A percentile compares a stretch with the other conserved stretches of the same genome.
phyloP scores from a whole-genome alignment of 179 eudicot species.

The Sideroxylon spinosum region DNA sequence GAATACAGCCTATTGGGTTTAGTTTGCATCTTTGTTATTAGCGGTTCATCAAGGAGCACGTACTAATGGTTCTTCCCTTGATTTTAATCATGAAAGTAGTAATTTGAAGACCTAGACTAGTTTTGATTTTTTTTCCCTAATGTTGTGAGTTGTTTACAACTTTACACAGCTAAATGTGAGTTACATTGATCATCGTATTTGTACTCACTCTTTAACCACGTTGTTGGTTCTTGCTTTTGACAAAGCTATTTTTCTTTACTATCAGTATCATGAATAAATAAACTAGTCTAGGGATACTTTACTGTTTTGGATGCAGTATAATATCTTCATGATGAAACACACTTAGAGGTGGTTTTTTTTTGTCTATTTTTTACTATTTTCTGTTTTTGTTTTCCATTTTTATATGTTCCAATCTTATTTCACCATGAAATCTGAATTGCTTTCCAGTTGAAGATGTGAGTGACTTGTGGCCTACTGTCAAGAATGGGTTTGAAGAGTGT shows the following conservation, averaged over 20 bases:
- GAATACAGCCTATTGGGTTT: not conserved
- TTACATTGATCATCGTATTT: not conserved
- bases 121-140: not conserved
- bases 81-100: not conserved
- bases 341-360: not conserved
- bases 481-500: constrained; percentile 63
- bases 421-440: constrained; percentile 13
- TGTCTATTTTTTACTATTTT: not conserved
- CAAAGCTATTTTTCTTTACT: not conserved
- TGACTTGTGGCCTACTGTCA: constrained; percentile 84
- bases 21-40: not conserved
- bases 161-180: not conserved
- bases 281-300: not conserved
- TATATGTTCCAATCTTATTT: not conserved
- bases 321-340: not conserved
- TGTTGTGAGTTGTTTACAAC: not conserved
- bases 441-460: constrained; percentile 95
- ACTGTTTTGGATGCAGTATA: constrained; percentile 1
- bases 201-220: not conserved
- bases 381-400: not conserved
- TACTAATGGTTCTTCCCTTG: not conserved
- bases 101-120: not conserved
- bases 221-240: not conserved
- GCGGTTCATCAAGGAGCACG: not conserved
- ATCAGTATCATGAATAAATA: not conserved